Evolutionary conservation across 441 rosid species (phyloP), one percentile per base, ranked within the genome.

Genomic region (Sinapis alba): DNA sequence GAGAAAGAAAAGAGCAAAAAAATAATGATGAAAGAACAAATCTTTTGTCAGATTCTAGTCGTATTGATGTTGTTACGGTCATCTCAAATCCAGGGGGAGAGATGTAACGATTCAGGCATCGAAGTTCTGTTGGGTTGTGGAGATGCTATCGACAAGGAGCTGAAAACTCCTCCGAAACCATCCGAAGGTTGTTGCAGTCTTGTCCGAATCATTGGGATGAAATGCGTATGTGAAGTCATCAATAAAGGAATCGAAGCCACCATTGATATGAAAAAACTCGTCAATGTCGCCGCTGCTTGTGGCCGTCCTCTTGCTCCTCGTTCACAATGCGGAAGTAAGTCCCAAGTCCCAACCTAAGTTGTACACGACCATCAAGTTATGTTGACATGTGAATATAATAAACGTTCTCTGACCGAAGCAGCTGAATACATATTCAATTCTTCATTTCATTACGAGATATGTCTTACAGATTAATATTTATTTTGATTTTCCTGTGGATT

Each of bases 301-400:
- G 69, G 62, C 28, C 69, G 20, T 34, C 76, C 69, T 3, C 76
- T 72, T 51, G 53, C 27, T 72, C 69, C 69, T 51, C 54, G 62
- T 62, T 72, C 76, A 51, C 76, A 72, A 6, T 72, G 76, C 26
- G 76, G 69, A 51, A 72, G 76, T 72, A 62, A 72, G 69, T 62
- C 16, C 47, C 47, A 6, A 51, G 12, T 51, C 57, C 9, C 54
- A 47, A 47, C 54, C 7, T 16, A 47, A 16, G 5, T 18, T 50
- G 11, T 7, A 47, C 21, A 47, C 20, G 10, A 47, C 20, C 21
- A 16, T 47, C 54, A 47, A n/a, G 19, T 45, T 18, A 50, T 18
- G 23, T 50, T 15, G 53, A 45, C 53, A 16, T 50, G 9, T 50
- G 23, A 50, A 50, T 19, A 50, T 50, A 50, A 50, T 50, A 50